Evolutionary conservation across 805 yeast genomes (phyloP), one percentile per base, ranked within the genome.

Genomic region (Saturnispora serradocipensis): DNA sequence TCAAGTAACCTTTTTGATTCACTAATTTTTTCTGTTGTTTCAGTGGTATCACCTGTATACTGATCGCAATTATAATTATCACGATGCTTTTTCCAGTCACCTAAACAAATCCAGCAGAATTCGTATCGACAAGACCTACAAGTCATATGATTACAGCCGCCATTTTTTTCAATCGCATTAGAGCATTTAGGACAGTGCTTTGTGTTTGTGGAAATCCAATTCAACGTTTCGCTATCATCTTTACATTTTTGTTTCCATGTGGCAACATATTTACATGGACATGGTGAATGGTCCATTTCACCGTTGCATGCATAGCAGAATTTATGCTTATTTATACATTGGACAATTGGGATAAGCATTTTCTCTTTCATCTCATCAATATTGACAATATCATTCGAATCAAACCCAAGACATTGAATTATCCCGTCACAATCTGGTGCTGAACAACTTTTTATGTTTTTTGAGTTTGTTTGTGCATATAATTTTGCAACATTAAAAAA

Each of bases 141-240:
- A 1, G 81, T 76, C 96, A 93, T 91, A 68, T 93, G 99, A 67
- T 91, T 91, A 69, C 99, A 93, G 0, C 99, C 99, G 22, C 97
- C 98, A 63, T 86, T 86, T 61, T 91, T 89, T 63, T 93, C 97
- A 56, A 91, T 93, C 28, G 81, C 72, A 1, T 88, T 71, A 9
- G 71, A 70, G 70, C 99, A 93, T 61, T 79, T 78, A 0, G 97
- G 95, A 66, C 99, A 93, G 44, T 78, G 77, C 58, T 88, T 84
- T 1, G 99, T 88, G 64, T 91, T 83, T 3, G 85, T 81, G 3
- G 80, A 74, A 24, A 93, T 82, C 97, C 98, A 93, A 60, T 84
- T 80, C 2, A 83, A 76, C 15, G 96, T 88, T 59, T 87, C 96
- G 0, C 93, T 81, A 63, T 93, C 98, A 62, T 88, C 93, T 54